Base-by-base conservation (phyloP, 2,329 filamentous ascomycete species). In the Nigrospora sphaerica region DNA sequence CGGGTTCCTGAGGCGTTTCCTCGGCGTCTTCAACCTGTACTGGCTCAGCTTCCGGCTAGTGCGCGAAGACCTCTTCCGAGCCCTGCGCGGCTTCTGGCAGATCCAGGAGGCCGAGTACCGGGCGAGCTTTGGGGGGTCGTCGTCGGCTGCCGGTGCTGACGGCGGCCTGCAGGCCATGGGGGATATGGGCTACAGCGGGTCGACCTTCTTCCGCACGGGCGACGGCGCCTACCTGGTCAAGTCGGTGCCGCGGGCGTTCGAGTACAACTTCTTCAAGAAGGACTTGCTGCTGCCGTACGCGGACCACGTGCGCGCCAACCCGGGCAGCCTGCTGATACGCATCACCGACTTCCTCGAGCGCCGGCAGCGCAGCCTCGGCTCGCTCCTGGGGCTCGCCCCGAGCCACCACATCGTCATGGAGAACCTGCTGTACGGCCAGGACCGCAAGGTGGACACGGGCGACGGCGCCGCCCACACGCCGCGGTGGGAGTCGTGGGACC, bases 401-500 rank as follows among this genome's bases (percentile, higher is more conserved):
- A 80, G 78, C 1, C 84, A 88, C 53, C 85, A 88, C 57, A 85
- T 89, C 49, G 72, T 89, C 56, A 89, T 89, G 86, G 85, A 88
- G 61, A 89, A 89, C 57, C 70, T 87, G 3, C 67, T 88, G 19
- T 79, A 77, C 50, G 85, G 84, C 2, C 74, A 80, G 51, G 68
- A 70, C 13, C 63, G 68, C 12, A 67, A 70, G 46, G 57, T 58
- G 11, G 60, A 63, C 39, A 12, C 6, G 12, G 68, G 70, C 46
- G 57, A 57, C 11, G 60, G 63, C 40, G 58, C 67, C 46, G 60
- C 50, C 1, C 53, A 55, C 1, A 53, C 58, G 28, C 51, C 50
- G 2, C 64, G 71, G 16, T 89, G 85, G 85, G 80, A 88, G 58
- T 81, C 78, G 1, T 89, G 83, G 63, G 86, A 89, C 49, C 73